These are phyloP conservation scores for Phycomyces nitens DNA, from an alignment of 192 early-diverging fungal genomes.

Conservation along the genomic window DNA sequence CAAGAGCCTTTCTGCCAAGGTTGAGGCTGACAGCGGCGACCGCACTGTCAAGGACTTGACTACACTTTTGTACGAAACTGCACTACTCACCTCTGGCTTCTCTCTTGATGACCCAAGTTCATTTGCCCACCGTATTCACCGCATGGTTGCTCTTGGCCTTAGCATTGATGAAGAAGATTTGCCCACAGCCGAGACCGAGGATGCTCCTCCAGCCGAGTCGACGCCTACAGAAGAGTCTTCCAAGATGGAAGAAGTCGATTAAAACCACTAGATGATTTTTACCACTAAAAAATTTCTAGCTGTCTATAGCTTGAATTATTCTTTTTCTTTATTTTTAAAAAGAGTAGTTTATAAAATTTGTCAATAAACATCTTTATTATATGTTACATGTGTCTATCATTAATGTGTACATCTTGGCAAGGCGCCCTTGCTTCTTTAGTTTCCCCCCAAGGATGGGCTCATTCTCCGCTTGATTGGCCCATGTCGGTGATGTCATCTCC, in stretches of 20 bases:
- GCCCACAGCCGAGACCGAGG: conserved; percentile 39
- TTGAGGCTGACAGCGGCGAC: conserved; percentile 93
- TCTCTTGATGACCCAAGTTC: conserved; percentile 89
- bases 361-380: too few relatives aligned
- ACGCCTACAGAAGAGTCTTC: conserved; percentile 27
- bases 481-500: conserved; percentile 1
- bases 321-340: neutral
- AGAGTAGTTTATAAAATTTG: too few relatives aligned
- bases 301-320: neutral
- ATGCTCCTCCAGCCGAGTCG: conserved; percentile 44
- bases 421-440: too few relatives aligned
- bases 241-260: conserved; percentile 71
- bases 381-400: too few relatives aligned
- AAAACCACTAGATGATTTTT: conserved; percentile 21
- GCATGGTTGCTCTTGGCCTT: conserved; percentile 98
- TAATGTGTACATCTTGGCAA: too few relatives aligned
- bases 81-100: conserved; percentile 96
- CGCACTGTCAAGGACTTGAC: conserved; percentile 97
- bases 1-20: conserved; percentile 89
- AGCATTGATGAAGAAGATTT: conserved; percentile 78
- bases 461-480: neutral
- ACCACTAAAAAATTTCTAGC: neutral
- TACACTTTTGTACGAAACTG: conserved; percentile 91
- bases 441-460: too few relatives aligned
- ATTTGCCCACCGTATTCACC: conserved; percentile 93